phyloP scores from a whole-genome alignment of 345 rosid species.

The Eucalyptus caleyi region DNA sequence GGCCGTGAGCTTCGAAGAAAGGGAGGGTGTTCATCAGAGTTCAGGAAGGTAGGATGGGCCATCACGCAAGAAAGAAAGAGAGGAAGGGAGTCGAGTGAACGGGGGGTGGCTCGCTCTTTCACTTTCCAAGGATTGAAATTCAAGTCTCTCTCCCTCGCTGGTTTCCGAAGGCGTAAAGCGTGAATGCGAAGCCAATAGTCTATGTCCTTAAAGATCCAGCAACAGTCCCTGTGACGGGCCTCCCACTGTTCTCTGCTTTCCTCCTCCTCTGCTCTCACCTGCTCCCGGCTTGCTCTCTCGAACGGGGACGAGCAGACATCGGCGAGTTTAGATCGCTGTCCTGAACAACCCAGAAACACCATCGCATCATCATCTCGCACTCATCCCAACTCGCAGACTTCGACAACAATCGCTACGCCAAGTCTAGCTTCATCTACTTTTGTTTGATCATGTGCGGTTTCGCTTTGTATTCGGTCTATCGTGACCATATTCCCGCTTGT shows the following conservation, averaged over 20 bases:
- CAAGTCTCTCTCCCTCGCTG: too few species aligned
- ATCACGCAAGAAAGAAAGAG: not conserved
- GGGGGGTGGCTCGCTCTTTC: not conserved
- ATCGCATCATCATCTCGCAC: fast-evolving
- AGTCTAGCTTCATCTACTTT: not conserved
- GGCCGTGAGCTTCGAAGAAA: too few species aligned
- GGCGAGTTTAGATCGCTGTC: not conserved
- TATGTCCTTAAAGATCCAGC: too few species aligned
- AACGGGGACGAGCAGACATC: not conserved
- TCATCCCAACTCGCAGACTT: not conserved
- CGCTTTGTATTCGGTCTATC: not conserved
- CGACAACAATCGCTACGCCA: fast-evolving
- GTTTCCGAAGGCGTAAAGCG: too few species aligned
- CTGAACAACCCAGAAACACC: not conserved
- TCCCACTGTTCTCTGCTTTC: not conserved
- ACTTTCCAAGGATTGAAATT: too few species aligned
- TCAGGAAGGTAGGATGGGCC: too few species aligned
- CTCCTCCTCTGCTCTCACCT: not conserved
- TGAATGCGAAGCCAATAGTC: too few species aligned
- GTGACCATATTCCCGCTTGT: not conserved
- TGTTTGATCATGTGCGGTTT: not conserved
- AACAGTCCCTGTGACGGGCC: not conserved
- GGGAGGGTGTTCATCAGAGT: too few species aligned
- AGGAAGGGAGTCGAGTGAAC: not conserved
- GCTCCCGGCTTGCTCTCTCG: not conserved